Evolutionary conservation across 257 asterid genomes (phyloP).

Genomic region (Primulina tabacum): DNA sequence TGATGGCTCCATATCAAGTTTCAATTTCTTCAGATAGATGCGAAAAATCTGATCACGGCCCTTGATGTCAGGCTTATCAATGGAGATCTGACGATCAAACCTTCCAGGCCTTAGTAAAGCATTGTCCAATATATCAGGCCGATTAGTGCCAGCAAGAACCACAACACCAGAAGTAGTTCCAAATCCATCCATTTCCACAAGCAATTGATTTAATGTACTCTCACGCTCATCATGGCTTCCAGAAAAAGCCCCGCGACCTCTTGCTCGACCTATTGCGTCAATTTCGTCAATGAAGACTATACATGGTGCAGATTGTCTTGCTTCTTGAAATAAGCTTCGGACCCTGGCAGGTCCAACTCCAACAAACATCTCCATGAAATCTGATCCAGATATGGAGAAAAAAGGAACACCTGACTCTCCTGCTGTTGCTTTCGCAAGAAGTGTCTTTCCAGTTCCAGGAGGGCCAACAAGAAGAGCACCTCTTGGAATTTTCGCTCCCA

Average conservation of each 20-base stretch:
- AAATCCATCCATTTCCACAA: slow-evolving; percentile 96
- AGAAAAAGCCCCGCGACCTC: slow-evolving; percentile 67
- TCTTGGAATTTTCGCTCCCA: slow-evolving; percentile 89
- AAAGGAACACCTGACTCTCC: slow-evolving; percentile 92
- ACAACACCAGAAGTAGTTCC: slow-evolving; percentile 85
- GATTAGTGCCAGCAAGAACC: slow-evolving; percentile 88
- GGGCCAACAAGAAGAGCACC: slow-evolving; percentile 95
- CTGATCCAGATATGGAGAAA: slow-evolving; percentile 82
- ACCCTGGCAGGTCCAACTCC: slow-evolving; percentile 94
- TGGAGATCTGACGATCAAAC: slow-evolving; percentile 83
- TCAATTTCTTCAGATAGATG: slow-evolving; percentile 66
- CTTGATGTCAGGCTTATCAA: slow-evolving; percentile 83
- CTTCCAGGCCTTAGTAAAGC: slow-evolving; percentile 91
- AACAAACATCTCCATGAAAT: slow-evolving; percentile 83
- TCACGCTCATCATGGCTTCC: slow-evolving; percentile 73
- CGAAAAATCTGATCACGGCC: slow-evolving; percentile 87
- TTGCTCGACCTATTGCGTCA: slow-evolving; percentile 84
- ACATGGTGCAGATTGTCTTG: slow-evolving; percentile 86
- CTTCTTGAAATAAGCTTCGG: slow-evolving; percentile 82
- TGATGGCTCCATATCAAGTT: slow-evolving; percentile 72
- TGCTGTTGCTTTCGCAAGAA: slow-evolving; percentile 92
- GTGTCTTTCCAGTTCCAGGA: slow-evolving; percentile 96
- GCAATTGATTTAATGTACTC: slow-evolving; percentile 84
- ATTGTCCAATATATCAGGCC: slow-evolving; percentile 84
- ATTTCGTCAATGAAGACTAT: slow-evolving; percentile 87